These are phyloP conservation scores for Postia placenta DNA, from an alignment of 768 basidiomycete species.

Conservation along the genomic window DNA sequence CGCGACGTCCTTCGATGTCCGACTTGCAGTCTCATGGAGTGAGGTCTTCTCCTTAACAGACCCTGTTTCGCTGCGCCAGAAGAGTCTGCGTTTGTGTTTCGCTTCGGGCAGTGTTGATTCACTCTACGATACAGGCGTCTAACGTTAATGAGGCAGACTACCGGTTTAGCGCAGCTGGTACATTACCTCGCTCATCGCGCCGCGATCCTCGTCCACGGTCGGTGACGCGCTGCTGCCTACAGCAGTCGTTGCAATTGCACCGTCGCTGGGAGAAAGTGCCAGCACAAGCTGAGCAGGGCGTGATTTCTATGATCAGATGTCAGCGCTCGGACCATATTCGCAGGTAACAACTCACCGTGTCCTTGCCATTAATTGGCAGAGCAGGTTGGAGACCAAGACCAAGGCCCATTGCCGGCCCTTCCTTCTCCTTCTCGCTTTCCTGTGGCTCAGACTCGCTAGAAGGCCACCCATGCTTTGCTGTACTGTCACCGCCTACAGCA, in stretches of 20 bases:
- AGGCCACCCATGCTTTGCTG: conserved; percentile 13
- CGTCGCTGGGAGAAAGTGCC: conserved; percentile 65
- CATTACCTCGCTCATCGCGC: conserved; percentile 65
- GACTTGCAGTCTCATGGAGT: conserved; percentile 20
- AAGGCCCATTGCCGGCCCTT: conserved; percentile 18
- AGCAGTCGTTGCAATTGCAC: conserved; percentile 42
- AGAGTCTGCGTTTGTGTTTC: conserved; percentile 45
- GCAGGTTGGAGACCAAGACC: conserved; percentile 22
- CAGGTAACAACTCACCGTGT: conserved; percentile 9
- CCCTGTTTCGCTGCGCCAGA: conserved; percentile 47
- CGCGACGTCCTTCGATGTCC: conserved; percentile 19
- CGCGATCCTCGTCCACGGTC: conserved; percentile 46
- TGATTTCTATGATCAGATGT: conserved; percentile 26
- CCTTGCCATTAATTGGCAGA: conserved; percentile 4
- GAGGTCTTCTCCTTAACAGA: conserved; percentile 25
- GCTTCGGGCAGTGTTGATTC: conserved; percentile 36
- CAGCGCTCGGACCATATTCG: conserved; percentile 5
- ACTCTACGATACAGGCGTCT: conserved; percentile 32
- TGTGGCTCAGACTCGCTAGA: conserved; percentile 15
- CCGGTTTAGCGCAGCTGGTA: background rate
- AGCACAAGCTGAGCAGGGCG: conserved; percentile 47
- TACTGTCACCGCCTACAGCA: conserved; percentile 15
- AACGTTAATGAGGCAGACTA: background rate
- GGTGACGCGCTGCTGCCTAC: conserved; percentile 23
- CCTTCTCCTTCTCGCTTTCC: background rate